phyloP scores from a whole-genome alignment of 2,329 filamentous ascomycete species.

The Zalaria sp. region DNA sequence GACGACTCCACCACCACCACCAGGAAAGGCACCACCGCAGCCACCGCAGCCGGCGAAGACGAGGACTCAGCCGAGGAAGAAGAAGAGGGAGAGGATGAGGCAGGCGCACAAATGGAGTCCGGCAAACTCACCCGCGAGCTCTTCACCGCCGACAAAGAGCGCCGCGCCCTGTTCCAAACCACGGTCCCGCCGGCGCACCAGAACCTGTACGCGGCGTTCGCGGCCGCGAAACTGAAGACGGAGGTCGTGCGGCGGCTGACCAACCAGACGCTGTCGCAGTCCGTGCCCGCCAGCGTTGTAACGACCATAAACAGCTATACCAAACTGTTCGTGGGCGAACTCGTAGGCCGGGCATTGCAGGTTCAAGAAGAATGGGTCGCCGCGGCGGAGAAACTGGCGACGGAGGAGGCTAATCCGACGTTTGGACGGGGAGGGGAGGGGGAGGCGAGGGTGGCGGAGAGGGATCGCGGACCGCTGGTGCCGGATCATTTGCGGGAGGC shows the following conservation, averaged over 20 bases:
- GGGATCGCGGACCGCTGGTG: constrained; percentile 43
- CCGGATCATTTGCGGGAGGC: constrained; percentile 66
- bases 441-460: constrained; percentile 12
- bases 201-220: constrained; percentile 56
- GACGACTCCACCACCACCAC: constrained; percentile 4
- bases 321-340: constrained; percentile 63
- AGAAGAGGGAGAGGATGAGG: constrained; percentile 44
- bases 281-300: constrained; percentile 58
- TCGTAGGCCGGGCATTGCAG: constrained; percentile 57
- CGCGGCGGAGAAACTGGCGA: constrained; percentile 42
- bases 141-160: constrained; percentile 52
- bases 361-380: constrained; percentile 60
- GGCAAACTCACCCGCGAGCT: constrained; percentile 39
- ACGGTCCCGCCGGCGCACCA: constrained; percentile 49
- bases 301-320: constrained; percentile 63
- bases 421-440: constrained; percentile 8
- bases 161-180: constrained; percentile 38
- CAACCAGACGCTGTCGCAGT: constrained; percentile 70
- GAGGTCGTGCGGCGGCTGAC: constrained; percentile 60
- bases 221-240: constrained; percentile 53
- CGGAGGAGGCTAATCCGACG: constrained; percentile 32
- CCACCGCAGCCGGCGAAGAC: constrained; percentile 25
- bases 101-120: constrained; percentile 42
- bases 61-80: constrained; percentile 31
- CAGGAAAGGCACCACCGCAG: constrained; percentile 3